Conservation (phyloP, 768 basidiomycete species). For the Chalciporus pseudorubinellus region DNA sequence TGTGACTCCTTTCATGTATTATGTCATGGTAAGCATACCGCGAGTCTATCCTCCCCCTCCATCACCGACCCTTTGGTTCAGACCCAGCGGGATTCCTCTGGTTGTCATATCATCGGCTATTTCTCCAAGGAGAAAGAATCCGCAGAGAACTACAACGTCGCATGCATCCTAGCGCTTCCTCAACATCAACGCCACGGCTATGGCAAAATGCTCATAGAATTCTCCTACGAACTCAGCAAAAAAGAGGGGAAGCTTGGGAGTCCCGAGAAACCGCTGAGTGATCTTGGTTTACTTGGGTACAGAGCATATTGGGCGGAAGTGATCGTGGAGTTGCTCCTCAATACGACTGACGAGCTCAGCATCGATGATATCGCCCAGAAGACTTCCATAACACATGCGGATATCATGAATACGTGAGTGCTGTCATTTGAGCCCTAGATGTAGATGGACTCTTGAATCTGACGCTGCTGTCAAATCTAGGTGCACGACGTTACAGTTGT, state of each 20-base stretch:
- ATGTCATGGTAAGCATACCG: conserved; percentile 78
- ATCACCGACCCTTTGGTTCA: conserved; percentile 29
- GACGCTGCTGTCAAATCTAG: conserved; percentile 41
- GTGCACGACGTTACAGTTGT: conserved; percentile 89
- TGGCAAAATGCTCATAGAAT: conserved; percentile 94
- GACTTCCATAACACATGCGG: conserved; percentile 91
- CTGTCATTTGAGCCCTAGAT: conserved; percentile 7
- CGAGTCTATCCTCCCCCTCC: conserved; percentile 6
- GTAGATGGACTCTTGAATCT: neutral
- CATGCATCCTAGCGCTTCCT: conserved; percentile 97
- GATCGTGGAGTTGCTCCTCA: conserved; percentile 86
- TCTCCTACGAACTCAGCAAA: conserved; percentile 97
- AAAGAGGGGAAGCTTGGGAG: conserved; percentile 93
- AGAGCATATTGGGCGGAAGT: conserved; percentile 97
- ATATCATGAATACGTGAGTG: conserved; percentile 97
- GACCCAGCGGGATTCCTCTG: conserved; percentile 82
- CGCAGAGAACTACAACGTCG: conserved; percentile 97
- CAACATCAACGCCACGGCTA: conserved; percentile 97
- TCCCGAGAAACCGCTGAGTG: conserved; percentile 96
- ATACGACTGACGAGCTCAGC: conserved; percentile 70
- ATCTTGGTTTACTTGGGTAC: conserved; percentile 90
- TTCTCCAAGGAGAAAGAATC: conserved; percentile 99
- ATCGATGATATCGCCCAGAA: conserved; percentile 97
- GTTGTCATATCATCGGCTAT: conserved; percentile 95
- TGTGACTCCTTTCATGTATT: conserved; percentile 99